Conservation (phyloP, 2,329 filamentous ascomycete species). For the Claviceps sp. region DNA sequence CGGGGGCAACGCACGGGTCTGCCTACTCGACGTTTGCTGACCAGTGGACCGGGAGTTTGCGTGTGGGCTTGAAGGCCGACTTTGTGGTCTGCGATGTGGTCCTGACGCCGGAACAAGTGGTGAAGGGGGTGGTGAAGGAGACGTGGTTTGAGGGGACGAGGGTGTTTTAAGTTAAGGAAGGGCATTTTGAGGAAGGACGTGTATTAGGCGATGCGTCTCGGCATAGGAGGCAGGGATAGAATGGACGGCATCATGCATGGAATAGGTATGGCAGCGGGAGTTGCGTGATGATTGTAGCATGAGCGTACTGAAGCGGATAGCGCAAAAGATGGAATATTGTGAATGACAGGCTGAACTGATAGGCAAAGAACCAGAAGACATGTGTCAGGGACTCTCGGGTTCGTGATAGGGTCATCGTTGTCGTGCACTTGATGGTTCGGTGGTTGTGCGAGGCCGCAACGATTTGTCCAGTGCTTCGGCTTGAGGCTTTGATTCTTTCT, state of each 20-base stretch:
- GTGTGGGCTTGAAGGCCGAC: conserved; percentile 40
- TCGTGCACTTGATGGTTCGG: too few species aligned
- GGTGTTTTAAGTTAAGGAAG: conserved; percentile 18
- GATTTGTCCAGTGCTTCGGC: too few species aligned
- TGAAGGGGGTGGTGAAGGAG: conserved; percentile 31
- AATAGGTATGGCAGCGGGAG: not conserved
- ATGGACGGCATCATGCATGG: not conserved
- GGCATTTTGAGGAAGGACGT: not conserved
- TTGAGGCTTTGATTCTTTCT: too few species aligned
- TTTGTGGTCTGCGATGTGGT: conserved; percentile 39
- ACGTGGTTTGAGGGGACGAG: conserved; percentile 39
- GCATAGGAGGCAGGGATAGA: not conserved
- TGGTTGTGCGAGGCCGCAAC: too few species aligned
- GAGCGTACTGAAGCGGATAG: too few species aligned
- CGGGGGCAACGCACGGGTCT: conserved; percentile 39
- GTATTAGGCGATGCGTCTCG: not conserved
- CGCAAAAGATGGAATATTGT: too few species aligned
- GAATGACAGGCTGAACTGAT: too few species aligned
- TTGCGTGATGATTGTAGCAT: too few species aligned
- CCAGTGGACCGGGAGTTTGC: conserved; percentile 36
- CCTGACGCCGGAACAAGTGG: conserved; percentile 32
- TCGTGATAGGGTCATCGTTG: too few species aligned
- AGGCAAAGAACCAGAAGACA: too few species aligned
- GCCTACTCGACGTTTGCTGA: conserved; percentile 49
- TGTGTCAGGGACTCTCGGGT: too few species aligned